These are phyloP conservation scores for Cornus suecica DNA, from an alignment of 148 eudicot genomes.

Conservation along the genomic window DNA sequence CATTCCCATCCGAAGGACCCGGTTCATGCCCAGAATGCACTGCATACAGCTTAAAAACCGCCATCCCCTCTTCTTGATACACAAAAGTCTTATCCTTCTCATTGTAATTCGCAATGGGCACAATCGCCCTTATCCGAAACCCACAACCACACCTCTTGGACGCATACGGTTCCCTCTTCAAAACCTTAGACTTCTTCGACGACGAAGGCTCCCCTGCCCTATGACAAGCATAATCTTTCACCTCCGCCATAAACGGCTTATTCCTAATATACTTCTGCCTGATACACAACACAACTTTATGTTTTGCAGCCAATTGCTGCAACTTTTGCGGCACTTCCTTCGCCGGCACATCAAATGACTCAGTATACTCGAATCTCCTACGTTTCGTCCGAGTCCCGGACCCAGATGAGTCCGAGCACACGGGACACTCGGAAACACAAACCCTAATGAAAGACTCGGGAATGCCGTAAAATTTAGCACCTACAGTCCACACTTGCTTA, in stretches of 20 bases:
- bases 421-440: slow-evolving; percentile 59
- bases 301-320: slow-evolving; percentile 72
- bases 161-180: slow-evolving; percentile 91
- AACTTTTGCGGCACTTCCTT: slow-evolving; percentile 67
- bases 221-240: slow-evolving; percentile 95
- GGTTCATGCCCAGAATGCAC: slow-evolving; percentile 98
- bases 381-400: slow-evolving; percentile 45
- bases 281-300: slow-evolving; percentile 89
- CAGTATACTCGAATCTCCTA: slow-evolving; percentile 87
- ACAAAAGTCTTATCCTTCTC: slow-evolving; percentile 96
- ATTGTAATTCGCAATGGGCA: slow-evolving; percentile 82
- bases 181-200: slow-evolving; percentile 56
- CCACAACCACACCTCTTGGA: slow-evolving; percentile 95
- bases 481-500: slow-evolving; percentile 91
- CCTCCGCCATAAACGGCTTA: slow-evolving; percentile 99
- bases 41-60: slow-evolving; percentile 91
- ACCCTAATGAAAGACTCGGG: slow-evolving; percentile 88
- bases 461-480: slow-evolving; percentile 92
- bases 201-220: slow-evolving; percentile 87
- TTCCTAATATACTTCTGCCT: slow-evolving; percentile 95
- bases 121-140: slow-evolving; percentile 90
- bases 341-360: slow-evolving; percentile 81
- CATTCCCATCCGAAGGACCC: slow-evolving; percentile 95
- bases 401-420: slow-evolving; percentile 51
- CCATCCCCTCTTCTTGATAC: slow-evolving; percentile 86